Conservation (phyloP, 768 basidiomycete genomes). For the Tubosaeta brunneosetosa region DNA sequence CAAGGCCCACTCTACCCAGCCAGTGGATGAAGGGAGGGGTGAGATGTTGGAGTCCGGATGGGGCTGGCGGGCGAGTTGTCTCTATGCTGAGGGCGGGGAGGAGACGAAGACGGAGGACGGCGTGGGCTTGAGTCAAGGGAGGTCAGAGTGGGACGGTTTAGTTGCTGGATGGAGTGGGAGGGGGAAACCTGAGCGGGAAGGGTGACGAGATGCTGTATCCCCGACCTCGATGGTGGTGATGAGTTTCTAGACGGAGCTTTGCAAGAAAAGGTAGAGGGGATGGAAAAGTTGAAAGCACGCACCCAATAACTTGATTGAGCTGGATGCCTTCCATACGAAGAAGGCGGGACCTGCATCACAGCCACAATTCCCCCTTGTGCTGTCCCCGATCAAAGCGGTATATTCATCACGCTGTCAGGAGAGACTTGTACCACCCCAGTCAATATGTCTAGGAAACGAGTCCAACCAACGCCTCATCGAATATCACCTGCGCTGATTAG, state of each 20-base stretch:
- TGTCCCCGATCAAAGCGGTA: no score
- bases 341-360: no score
- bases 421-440: no score
- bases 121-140: slow-evolving; percentile 19
- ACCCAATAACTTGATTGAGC: slow-evolving; percentile 68
- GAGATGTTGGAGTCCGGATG: slow-evolving; percentile 36
- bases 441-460: no score
- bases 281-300: background rate
- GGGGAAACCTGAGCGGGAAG: background rate
- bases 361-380: no score
- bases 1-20: slow-evolving; percentile 25
- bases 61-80: slow-evolving; percentile 45
- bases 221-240: slow-evolving; percentile 49
- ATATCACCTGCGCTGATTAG: no score
- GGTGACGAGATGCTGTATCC: slow-evolving; percentile 17
- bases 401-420: no score
- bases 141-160: background rate
- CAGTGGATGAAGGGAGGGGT: slow-evolving; percentile 26
- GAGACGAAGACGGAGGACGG: slow-evolving; percentile 34
- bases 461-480: no score
- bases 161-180: background rate
- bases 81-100: slow-evolving; percentile 55
- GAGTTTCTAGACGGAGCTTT: slow-evolving; percentile 54
- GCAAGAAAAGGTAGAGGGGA: background rate
- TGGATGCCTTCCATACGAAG: slow-evolving; percentile 59